Evolutionary conservation across 2,329 filamentous ascomycete species (phyloP).

Genomic region (Coniochaeta sp.): DNA sequence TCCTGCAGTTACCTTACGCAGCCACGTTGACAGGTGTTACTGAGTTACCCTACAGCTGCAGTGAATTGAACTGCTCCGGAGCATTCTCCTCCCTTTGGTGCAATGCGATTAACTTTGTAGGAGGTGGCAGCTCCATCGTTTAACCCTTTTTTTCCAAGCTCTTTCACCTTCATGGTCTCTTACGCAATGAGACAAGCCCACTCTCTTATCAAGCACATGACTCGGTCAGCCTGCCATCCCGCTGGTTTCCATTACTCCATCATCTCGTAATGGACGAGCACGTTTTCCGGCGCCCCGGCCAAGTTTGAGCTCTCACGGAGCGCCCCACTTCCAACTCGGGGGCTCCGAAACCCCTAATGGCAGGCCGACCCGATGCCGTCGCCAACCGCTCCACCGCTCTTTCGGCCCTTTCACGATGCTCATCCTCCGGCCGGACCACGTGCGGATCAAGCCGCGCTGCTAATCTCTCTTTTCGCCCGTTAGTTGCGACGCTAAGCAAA

Average conservation of each 20-base stretch:
- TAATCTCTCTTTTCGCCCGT: background rate
- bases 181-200: background rate
- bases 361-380: conserved; percentile 3
- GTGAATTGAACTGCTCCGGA: too few species aligned
- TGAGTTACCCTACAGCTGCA: too few species aligned
- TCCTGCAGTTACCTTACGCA: too few species aligned
- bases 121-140: too few species aligned
- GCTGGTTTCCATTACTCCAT: background rate
- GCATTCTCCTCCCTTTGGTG: too few species aligned
- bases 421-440: background rate
- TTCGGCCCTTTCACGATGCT: background rate
- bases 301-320: background rate
- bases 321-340: background rate
- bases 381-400: background rate
- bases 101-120: too few species aligned
- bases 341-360: conserved; percentile 2
- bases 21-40: too few species aligned
- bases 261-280: background rate
- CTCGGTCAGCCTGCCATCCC: background rate
- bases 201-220: background rate
- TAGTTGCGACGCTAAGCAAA: too few species aligned
- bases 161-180: too few species aligned
- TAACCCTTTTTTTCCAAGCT: too few species aligned
- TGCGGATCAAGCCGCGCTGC: background rate
- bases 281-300: background rate